These are phyloP conservation scores for Anthracocystis panici-leucophaei DNA, from an alignment of 1,284 basidiomycete species.

Conservation along the genomic window DNA sequence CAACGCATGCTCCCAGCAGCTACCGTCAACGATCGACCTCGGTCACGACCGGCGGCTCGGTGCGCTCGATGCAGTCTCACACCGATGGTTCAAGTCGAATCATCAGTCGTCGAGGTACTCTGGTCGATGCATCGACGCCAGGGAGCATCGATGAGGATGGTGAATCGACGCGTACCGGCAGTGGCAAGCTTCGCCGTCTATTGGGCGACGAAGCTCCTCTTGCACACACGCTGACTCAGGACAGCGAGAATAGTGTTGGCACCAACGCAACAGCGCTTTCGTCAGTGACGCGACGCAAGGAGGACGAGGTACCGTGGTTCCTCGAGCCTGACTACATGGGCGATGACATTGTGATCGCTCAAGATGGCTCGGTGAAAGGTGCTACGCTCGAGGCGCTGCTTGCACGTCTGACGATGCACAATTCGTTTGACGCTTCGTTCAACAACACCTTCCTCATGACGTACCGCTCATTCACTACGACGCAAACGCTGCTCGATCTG, in stretches of 20 bases:
- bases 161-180: slow-evolving; percentile 24
- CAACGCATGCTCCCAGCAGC: slow-evolving; percentile 19
- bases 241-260: slow-evolving; percentile 38
- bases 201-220: slow-evolving; percentile 77
- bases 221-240: slow-evolving; percentile 27
- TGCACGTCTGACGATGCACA: slow-evolving; percentile 88
- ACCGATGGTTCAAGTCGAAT: slow-evolving; percentile 25
- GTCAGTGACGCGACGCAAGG: slow-evolving; percentile 28
- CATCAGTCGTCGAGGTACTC: slow-evolving; percentile 44
- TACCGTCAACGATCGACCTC: slow-evolving; percentile 53
- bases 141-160: slow-evolving; percentile 45
- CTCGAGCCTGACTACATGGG: slow-evolving; percentile 83
- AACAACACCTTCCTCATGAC: slow-evolving; percentile 95
- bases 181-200: slow-evolving; percentile 73
- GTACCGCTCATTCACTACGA: slow-evolving; percentile 92
- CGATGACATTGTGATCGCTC: slow-evolving; percentile 84
- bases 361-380: slow-evolving; percentile 78
- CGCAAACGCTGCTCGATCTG: slow-evolving; percentile 86
- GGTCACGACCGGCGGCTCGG: slow-evolving; percentile 51
- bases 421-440: slow-evolving; percentile 78
- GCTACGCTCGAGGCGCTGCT: slow-evolving; percentile 88
- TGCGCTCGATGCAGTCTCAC: slow-evolving; percentile 37
- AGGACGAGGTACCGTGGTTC: slow-evolving; percentile 78
- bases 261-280: slow-evolving; percentile 22
- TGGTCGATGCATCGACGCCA: slow-evolving; percentile 28